phyloP scores from a whole-genome alignment of 352 stramenopile species.

The Phytophthora palmivora region DNA sequence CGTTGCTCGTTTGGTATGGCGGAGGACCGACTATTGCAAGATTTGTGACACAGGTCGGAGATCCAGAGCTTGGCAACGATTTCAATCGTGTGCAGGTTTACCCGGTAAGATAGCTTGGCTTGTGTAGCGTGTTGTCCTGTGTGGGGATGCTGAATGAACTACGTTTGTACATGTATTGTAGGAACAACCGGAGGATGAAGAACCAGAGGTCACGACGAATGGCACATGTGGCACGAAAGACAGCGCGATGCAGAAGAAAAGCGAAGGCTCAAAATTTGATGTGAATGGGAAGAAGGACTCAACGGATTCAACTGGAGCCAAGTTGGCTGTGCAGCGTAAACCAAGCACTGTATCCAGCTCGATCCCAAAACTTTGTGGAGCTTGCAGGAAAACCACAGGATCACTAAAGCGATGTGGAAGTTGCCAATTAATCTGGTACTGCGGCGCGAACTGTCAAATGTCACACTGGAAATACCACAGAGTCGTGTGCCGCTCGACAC shows the following conservation, averaged over 20 bases:
- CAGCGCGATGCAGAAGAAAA: slow-evolving; percentile 15
- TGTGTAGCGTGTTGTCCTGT: not conserved
- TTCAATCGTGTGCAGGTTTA: slow-evolving; percentile 86
- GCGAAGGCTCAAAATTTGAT: slow-evolving; percentile 8
- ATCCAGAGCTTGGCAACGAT: slow-evolving; percentile 54
- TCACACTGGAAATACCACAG: slow-evolving; percentile 89
- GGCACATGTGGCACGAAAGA: slow-evolving; percentile 2
- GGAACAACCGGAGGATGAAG: slow-evolving; percentile 48
- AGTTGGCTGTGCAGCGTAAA: slow-evolving; percentile 39
- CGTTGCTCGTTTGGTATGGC: slow-evolving; percentile 69
- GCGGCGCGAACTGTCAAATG: slow-evolving; percentile 68
- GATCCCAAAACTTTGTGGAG: slow-evolving; percentile 70
- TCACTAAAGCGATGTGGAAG: slow-evolving; percentile 75
- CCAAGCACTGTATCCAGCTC: slow-evolving; percentile 31
- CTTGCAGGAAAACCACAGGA: slow-evolving; percentile 53
- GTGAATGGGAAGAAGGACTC: slow-evolving; percentile 29
- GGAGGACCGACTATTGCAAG: slow-evolving; percentile 75
- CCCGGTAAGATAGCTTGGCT: slow-evolving; percentile 38
- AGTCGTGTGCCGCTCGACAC: slow-evolving; percentile 50
- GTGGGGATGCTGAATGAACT: no score
- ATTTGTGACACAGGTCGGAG: slow-evolving; percentile 76
- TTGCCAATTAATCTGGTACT: slow-evolving; percentile 87
- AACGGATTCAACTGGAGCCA: slow-evolving; percentile 12
- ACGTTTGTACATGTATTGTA: no score
- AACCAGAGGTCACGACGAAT: slow-evolving; percentile 25